These are phyloP conservation scores for Petasospora rhodanensis DNA, from an alignment of 1,139 yeast genomes.

Conservation along the genomic window DNA sequence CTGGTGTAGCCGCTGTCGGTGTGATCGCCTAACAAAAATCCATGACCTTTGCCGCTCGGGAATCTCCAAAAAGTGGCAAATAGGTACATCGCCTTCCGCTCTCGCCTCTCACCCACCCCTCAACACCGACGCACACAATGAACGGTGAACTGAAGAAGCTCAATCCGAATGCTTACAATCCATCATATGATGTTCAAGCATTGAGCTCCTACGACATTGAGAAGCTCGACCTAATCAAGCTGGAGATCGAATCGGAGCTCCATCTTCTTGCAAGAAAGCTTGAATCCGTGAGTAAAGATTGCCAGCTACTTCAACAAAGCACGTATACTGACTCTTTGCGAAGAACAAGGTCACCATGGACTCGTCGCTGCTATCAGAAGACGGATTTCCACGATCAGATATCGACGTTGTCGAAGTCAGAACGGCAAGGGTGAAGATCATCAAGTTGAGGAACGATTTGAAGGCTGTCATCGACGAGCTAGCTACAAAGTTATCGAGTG, in stretches of 20 bases:
- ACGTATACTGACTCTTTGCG: not conserved
- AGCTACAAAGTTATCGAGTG: conserved; percentile 38
- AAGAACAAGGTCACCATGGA: conserved; percentile 44
- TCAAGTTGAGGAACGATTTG: conserved; percentile 67
- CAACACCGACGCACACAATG: conserved; percentile 6
- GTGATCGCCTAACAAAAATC: too few relatives aligned
- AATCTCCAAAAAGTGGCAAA: too few relatives aligned
- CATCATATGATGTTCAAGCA: conserved; percentile 9
- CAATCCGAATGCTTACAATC: conserved; percentile 10
- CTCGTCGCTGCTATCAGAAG: conserved; percentile 57
- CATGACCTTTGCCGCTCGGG: not conserved
- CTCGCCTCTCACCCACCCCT: not conserved
- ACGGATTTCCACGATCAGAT: conserved; percentile 85
- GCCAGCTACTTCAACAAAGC: too few relatives aligned
- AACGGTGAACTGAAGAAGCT: conserved; percentile 13
- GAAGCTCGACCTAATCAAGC: conserved; percentile 12
- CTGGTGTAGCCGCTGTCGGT: too few relatives aligned
- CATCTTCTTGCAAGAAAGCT: conserved; percentile 9
- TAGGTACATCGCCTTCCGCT: not conserved
- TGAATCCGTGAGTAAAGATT: conserved; percentile 7
- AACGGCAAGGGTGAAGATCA: conserved; percentile 57
- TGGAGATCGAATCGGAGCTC: conserved; percentile 19
- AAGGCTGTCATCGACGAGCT: conserved; percentile 44
- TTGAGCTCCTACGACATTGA: conserved; percentile 7
- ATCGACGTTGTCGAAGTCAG: conserved; percentile 71